These are phyloP conservation scores for Cicer pinnatifidum DNA, from an alignment of 306 rosid species.

Conservation along the genomic window DNA sequence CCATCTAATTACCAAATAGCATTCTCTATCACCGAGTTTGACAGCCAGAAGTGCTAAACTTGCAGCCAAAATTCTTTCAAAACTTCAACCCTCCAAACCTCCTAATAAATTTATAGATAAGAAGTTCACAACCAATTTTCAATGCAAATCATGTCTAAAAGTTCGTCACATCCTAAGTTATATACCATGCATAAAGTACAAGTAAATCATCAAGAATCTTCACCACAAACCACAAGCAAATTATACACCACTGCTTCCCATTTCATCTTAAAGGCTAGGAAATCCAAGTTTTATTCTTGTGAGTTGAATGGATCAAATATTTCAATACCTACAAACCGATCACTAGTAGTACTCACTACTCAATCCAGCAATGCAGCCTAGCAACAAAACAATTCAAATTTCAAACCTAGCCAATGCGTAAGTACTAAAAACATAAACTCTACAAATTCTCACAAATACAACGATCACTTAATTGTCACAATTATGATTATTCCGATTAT, in stretches of 20 bases:
- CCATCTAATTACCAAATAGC: background rate
- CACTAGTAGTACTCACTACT: background rate
- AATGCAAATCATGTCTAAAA: conserved; percentile 11
- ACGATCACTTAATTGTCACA: background rate
- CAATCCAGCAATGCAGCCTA: background rate
- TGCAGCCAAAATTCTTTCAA: conserved; percentile 6
- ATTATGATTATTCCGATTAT: background rate
- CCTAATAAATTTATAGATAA: background rate
- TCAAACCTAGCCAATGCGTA: background rate
- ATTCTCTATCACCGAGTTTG: background rate
- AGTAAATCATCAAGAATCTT: conserved; percentile 25
- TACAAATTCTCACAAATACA: background rate
- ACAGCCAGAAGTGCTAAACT: conserved; percentile 8
- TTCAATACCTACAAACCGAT: background rate
- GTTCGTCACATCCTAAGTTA: background rate
- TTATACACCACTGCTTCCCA: conserved; percentile 1
- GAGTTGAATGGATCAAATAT: background rate
- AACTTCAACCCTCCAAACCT: background rate
- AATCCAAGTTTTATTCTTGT: background rate
- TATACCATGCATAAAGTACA: background rate
- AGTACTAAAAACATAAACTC: conserved; percentile 4
- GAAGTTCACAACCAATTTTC: background rate
- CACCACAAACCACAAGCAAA: conserved; percentile 24
- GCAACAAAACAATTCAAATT: background rate
- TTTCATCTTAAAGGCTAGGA: background rate